Percentiles rank a stretch among this genome's conserved stretches.
Conservation (phyloP, 495 filamentous ascomycete species). For the Annulohypoxylon moriforme region DNA sequence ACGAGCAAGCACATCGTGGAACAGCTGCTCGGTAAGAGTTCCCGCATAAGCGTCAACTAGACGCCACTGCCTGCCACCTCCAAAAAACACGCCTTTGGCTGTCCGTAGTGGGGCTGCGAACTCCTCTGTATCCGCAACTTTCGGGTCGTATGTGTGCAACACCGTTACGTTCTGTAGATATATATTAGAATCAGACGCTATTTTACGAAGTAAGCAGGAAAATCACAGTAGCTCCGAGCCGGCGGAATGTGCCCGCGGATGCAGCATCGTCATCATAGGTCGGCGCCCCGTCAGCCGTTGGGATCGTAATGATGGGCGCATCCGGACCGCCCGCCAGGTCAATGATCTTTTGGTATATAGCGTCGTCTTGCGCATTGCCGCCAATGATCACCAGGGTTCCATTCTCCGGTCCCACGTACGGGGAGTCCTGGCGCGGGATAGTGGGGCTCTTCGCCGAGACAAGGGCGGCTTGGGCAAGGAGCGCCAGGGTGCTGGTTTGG, state of each 20-base stretch:
- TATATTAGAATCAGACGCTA: too few species aligned
- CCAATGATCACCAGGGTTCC: conserved; percentile 51
- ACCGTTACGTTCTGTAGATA: conserved; percentile 48
- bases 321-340: conserved; percentile 55
- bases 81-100: conserved; percentile 50
- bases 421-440: conserved; percentile 38
- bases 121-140: conserved; percentile 48
- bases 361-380: conserved; percentile 52
- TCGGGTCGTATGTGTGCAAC: conserved; percentile 49
- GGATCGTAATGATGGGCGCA: conserved; percentile 62
- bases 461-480: conserved; percentile 22
- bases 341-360: conserved; percentile 59
- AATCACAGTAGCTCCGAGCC: conserved; percentile 43
- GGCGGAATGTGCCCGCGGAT: conserved; percentile 44
- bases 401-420: conserved; percentile 47
- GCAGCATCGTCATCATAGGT: conserved; percentile 49
- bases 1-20: conserved; percentile 47
- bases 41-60: conserved; percentile 52
- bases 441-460: conserved; percentile 26
- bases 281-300: conserved; percentile 48
- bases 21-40: conserved; percentile 46
- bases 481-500: conserved; percentile 19
- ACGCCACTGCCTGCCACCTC: conserved; percentile 50
- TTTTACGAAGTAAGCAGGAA: neutral
- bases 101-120: conserved; percentile 46